Percentiles rank a stretch among this genome's conserved stretches.
Evolutionary conservation across 805 yeast species (phyloP).

Genomic region (Zygotorulaspora danielsina): DNA sequence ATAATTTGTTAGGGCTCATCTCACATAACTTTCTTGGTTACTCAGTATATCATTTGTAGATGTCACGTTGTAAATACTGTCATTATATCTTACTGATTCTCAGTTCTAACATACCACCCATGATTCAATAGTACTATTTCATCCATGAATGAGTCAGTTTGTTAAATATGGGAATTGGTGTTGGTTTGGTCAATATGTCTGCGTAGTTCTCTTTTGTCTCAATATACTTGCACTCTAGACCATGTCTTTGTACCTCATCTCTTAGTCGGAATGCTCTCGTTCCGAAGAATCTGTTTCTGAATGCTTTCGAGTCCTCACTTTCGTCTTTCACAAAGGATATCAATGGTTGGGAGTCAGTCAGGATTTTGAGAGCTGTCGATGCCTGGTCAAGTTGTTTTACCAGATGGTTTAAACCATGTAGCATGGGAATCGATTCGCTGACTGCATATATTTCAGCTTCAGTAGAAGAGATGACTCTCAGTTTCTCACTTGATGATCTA

Average conservation of each 20-base stretch:
- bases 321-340: neutral
- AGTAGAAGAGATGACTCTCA: neutral
- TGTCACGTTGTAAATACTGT: too few relatives aligned
- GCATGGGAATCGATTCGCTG: neutral
- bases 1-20: too few relatives aligned
- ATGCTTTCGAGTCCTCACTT: neutral
- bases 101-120: neutral
- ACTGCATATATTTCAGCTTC: neutral
- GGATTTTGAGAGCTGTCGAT: neutral
- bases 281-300: neutral
- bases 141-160: neutral
- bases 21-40: too few relatives aligned
- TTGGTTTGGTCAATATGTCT: neutral
- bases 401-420: neutral
- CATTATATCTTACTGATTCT: too few relatives aligned
- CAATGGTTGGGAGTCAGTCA: neutral
- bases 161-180: neutral
- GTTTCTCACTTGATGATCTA: conserved; percentile 59
- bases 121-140: neutral
- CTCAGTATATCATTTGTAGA: too few relatives aligned
- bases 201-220: neutral
- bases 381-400: neutral
- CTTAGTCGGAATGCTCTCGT: neutral
- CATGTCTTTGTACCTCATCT: neutral
- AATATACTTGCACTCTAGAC: neutral